Evolutionary conservation across 352 stramenopile genomes (phyloP).

Genomic region (Thraustotheca clavata): DNA sequence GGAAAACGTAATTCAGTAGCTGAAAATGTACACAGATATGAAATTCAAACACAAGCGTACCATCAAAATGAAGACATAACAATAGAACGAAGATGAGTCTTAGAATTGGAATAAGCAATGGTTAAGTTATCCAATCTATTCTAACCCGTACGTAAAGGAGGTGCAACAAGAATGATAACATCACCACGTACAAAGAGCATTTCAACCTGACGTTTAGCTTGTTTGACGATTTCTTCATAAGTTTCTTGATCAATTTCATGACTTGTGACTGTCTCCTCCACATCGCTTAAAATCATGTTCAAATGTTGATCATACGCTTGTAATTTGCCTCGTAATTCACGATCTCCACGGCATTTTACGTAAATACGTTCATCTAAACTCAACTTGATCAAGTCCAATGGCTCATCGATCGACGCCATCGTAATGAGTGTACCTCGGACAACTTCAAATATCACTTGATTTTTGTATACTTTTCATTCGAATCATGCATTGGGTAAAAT

Average conservation of each 20-base stretch:
- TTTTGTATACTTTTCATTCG: background rate
- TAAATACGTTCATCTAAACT: constrained; percentile 98
- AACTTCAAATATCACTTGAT: background rate
- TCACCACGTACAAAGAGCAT: constrained; percentile 99
- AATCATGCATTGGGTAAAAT: background rate
- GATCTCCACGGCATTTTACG: constrained; percentile 97
- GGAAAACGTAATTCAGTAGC: constrained; percentile 6
- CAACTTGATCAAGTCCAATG: constrained; percentile 97
- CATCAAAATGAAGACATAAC: constrained; percentile 14
- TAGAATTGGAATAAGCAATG: no score
- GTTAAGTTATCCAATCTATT: constrained; percentile 1
- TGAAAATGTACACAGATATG: constrained; percentile 13
- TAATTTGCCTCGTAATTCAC: constrained; percentile 95
- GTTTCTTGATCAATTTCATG: constrained; percentile 97
- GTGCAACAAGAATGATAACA: constrained; percentile 96
- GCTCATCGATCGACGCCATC: constrained; percentile 90
- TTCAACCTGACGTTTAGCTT: constrained; percentile 92
- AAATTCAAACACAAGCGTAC: constrained; percentile 4
- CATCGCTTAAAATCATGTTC: constrained; percentile 98
- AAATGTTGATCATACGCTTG: constrained; percentile 99
- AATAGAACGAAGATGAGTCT: background rate
- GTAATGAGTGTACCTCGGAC: background rate
- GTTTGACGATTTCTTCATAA: constrained; percentile 96
- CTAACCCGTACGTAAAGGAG: constrained; percentile 89
- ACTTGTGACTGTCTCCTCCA: constrained; percentile 97